These are phyloP conservation scores for Entomortierella parvispora DNA, from an alignment of 192 early-diverging fungal species.

Conservation along the genomic window DNA sequence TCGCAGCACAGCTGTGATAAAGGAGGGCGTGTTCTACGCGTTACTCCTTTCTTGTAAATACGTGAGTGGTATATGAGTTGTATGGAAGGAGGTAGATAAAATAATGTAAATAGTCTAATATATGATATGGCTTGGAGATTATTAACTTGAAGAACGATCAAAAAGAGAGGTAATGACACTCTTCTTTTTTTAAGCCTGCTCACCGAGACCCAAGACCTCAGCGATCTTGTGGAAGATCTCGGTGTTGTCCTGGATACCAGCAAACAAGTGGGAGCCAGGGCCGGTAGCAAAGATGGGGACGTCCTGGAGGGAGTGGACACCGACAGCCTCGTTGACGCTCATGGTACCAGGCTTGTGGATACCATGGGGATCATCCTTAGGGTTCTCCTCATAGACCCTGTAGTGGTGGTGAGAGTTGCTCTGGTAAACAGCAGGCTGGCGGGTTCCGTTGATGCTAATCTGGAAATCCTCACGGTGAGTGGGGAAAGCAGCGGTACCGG, in stretches of 20 bases:
- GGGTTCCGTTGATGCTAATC: conserved; percentile 47
- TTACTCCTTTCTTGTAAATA: background rate
- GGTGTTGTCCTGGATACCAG: conserved; percentile 58
- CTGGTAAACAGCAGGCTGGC: conserved; percentile 39
- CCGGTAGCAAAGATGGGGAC: conserved; percentile 58
- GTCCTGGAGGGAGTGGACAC: conserved; percentile 61
- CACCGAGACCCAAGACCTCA: conserved; percentile 49
- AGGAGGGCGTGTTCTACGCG: conserved; percentile 16
- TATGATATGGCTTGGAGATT: background rate
- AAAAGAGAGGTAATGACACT: background rate
- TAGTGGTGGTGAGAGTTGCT: conserved; percentile 49
- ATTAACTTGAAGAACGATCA: background rate
- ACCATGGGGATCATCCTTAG: conserved; percentile 28
- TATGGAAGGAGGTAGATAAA: background rate
- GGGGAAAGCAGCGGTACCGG: conserved; percentile 55
- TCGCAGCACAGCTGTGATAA: too few species aligned
- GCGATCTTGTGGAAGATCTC: conserved; percentile 64
- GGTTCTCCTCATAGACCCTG: conserved; percentile 22
- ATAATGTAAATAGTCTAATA: too few species aligned
- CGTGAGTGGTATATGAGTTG: background rate
- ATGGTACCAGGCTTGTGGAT: conserved; percentile 41
- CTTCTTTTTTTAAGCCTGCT: conserved; percentile 27
- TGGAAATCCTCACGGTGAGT: conserved; percentile 59
- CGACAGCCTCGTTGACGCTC: conserved; percentile 22
- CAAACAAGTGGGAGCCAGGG: conserved; percentile 52